phyloP scores from a whole-genome alignment of 129 eudicot genomes.

The Deinandra increscens region DNA sequence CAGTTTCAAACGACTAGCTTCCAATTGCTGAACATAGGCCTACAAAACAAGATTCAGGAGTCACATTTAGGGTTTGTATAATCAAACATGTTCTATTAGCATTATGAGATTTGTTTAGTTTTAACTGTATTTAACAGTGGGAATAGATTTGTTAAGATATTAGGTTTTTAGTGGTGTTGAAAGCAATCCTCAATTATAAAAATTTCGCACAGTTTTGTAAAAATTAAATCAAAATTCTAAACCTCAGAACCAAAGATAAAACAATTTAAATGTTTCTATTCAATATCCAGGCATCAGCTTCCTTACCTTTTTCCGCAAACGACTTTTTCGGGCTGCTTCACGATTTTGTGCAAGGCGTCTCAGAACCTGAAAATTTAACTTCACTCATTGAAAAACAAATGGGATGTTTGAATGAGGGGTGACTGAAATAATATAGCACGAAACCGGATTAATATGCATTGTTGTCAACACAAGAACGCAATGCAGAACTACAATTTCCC shows the following conservation, averaged over 20 bases:
- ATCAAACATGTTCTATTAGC: slow-evolving; percentile 13
- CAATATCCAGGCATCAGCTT: background rate
- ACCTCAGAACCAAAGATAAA: background rate
- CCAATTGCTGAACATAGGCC: slow-evolving; percentile 98
- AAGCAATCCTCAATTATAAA: background rate
- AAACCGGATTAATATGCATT: slow-evolving; percentile 10
- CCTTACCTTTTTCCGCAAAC: slow-evolving; percentile 90
- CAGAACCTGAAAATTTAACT: slow-evolving; percentile 34
- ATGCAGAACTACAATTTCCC: background rate
- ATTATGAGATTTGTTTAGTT: background rate
- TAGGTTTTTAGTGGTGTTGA: background rate
- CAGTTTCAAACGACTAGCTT: slow-evolving; percentile 71
- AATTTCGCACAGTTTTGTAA: slow-evolving; percentile 9
- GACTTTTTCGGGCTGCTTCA: slow-evolving; percentile 99
- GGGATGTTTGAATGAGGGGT: background rate
- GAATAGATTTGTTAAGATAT: background rate
- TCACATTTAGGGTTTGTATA: slow-evolving; percentile 6
- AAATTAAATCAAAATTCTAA: background rate
- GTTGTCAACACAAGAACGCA: background rate
- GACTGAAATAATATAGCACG: slow-evolving; percentile 9
- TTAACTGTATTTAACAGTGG: background rate
- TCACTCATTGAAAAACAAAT: background rate
- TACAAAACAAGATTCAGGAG: slow-evolving; percentile 27
- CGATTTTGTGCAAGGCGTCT: slow-evolving; percentile 99
- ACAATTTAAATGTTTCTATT: background rate